Evolutionary conservation across 1,139 yeast genomes (phyloP).

Genomic region (Taphrina confusa): DNA sequence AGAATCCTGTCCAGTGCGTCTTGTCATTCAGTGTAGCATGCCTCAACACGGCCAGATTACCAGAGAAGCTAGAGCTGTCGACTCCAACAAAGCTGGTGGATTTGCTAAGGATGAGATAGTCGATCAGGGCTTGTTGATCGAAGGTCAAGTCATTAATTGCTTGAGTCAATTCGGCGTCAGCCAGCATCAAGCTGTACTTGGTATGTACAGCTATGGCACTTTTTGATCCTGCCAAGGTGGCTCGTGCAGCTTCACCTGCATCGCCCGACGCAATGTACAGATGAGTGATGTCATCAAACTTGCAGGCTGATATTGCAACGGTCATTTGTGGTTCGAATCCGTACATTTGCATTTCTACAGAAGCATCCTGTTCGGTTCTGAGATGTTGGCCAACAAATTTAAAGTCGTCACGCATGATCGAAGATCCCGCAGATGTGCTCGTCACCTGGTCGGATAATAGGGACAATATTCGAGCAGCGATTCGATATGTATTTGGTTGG

Average conservation of each 20-base stretch:
- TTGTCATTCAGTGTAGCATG: not conserved
- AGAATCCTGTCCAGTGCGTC: slow-evolving; percentile 8
- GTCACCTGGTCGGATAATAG: not conserved
- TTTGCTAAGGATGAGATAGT: slow-evolving; percentile 9
- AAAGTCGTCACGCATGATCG: not conserved
- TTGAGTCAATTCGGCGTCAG: not conserved
- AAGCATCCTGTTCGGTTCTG: slow-evolving; percentile 4
- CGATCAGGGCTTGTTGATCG: slow-evolving; percentile 21
- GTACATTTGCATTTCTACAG: not conserved
- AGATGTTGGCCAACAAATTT: slow-evolving; percentile 2
- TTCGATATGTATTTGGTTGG: not conserved
- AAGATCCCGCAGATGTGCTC: not conserved
- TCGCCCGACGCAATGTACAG: slow-evolving; percentile 22
- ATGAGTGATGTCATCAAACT: not conserved
- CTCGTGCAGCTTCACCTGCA: not conserved
- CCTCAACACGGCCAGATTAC: not conserved
- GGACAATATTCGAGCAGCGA: slow-evolving; percentile 10
- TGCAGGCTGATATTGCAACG: not conserved
- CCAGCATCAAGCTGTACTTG: slow-evolving; percentile 6
- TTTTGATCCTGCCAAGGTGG: not conserved
- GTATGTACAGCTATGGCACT: slow-evolving; percentile 1
- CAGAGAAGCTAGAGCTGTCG: slow-evolving; percentile 14
- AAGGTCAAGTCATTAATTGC: not conserved
- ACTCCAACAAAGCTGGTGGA: slow-evolving; percentile 17
- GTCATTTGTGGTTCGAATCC: slow-evolving; percentile 4